A percentile compares a stretch with the other conserved stretches of the same genome.
Conservation (phyloP, 2,329 filamentous ascomycete genomes). For the Orbilia oligospora region DNA sequence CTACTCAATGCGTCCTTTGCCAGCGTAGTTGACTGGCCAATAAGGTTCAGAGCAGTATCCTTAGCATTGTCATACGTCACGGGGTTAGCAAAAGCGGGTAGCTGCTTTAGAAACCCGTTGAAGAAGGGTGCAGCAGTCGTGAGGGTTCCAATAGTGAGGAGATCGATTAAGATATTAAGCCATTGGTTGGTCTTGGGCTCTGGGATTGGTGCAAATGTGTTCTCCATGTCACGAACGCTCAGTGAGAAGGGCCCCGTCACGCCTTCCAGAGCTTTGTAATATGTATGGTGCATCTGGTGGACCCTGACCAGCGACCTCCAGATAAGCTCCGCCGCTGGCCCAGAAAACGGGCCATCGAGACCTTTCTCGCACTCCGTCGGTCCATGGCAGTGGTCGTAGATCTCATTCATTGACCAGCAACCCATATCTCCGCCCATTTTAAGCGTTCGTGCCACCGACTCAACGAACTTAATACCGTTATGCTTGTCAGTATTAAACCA, state of each 20-base stretch:
- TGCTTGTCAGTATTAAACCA: slow-evolving; percentile 61
- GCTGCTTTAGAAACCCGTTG: slow-evolving; percentile 63
- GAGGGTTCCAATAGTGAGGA: slow-evolving; percentile 64
- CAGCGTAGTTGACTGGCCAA: slow-evolving; percentile 64
- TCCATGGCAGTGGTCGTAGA: not conserved
- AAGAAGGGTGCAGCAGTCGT: slow-evolving; percentile 64
- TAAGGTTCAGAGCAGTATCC: slow-evolving; percentile 64
- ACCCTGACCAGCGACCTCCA: not conserved
- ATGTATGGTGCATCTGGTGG: not conserved
- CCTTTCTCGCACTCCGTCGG: not conserved
- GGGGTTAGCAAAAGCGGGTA: slow-evolving; percentile 61
- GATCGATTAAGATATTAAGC: slow-evolving; percentile 65
- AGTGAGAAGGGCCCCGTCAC: not conserved
- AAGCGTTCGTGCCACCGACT: not conserved
- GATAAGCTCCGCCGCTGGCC: not conserved
- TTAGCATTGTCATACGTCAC: slow-evolving; percentile 63
- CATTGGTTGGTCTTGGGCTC: slow-evolving; percentile 62
- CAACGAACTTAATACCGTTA: not conserved
- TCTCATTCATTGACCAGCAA: not conserved
- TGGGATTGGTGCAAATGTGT: slow-evolving; percentile 65
- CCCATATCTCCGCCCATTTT: not conserved
- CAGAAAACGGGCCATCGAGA: not conserved
- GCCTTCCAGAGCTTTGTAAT: not conserved
- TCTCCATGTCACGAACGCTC: slow-evolving; percentile 60
- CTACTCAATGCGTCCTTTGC: slow-evolving; percentile 64